Base-by-base conservation (phyloP, 2,329 filamentous ascomycete genomes). In the Neurospora sp. region DNA sequence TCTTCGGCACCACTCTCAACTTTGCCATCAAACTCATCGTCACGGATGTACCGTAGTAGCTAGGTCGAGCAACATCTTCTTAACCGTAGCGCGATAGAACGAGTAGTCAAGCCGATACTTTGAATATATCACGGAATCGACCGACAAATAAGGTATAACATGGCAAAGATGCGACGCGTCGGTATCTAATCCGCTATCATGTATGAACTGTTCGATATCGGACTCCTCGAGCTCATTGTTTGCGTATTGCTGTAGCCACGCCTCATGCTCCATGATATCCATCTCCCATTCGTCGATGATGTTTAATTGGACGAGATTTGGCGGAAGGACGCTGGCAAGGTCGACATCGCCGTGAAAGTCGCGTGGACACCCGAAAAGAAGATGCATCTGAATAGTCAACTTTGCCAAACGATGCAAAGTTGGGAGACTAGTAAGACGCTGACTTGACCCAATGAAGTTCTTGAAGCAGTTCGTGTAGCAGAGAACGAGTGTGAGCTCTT, bases 251-350 rank as follows among this genome's bases (percentile, higher is more conserved):
- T 23, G 23, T 23, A 23, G 23, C 23, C 23, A 23, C 23, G 36
- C 8, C 57, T 69, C 68, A 8, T 57, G 19, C 2, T 57, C 68
- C 1, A 15, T 5, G 1, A 4, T 11, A 37, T 69, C 52, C 43
- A 43, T 69, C 1, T 38, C 37, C 68, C 68, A 69, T 17, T 69
- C 68, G 3, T 66, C 68, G 6, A 57, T 6, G 12, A 69, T 69
- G 3, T 23, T 66, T 0, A 69, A 8, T 11, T 69, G 38, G 0
- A 66, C 28, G 4, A 66, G 68, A 33, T 41, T 69, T 1, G 52
- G 52, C 17, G 68, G 68, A 36, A 69, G 37, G 1, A 41, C 8
- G 8, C 8, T 28, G 23, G 19, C 28, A 1, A 28, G 28, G 1
- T 28, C 1, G 28, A 28, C 28, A 1, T 28, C 28, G 8, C 10